phyloP scores from a whole-genome alignment of 2,329 filamentous ascomycete species.

The Hypoxylon sp. region DNA sequence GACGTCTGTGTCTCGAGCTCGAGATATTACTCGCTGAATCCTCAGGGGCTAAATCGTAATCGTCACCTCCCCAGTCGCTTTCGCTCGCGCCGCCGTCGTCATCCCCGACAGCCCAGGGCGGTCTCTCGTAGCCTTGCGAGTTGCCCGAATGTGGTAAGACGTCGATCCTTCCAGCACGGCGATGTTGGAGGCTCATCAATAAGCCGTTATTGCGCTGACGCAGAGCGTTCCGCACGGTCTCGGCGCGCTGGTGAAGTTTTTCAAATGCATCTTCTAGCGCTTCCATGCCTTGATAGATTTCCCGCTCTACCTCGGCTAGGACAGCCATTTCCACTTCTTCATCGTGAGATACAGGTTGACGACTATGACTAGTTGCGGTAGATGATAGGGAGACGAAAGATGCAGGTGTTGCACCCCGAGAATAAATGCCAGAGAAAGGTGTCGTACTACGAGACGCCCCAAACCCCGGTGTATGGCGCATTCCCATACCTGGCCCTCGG shows the following conservation, averaged over 20 bases:
- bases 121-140: constrained; percentile 64
- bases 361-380: constrained; percentile 58
- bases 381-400: constrained; percentile 62
- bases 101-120: constrained; percentile 62
- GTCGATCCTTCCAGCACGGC: constrained; percentile 65
- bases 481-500: constrained; percentile 57
- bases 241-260: constrained; percentile 86
- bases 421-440: constrained; percentile 66
- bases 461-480: constrained; percentile 59
- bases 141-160: constrained; percentile 68
- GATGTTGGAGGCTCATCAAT: constrained; percentile 73
- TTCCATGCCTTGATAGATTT: constrained; percentile 96
- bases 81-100: constrained; percentile 66
- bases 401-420: constrained; percentile 68
- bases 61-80: constrained; percentile 71
- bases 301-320: constrained; percentile 90
- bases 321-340: constrained; percentile 94
- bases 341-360: constrained; percentile 83
- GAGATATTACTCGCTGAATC: constrained; percentile 87
- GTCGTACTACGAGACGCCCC: constrained; percentile 62
- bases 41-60: constrained; percentile 76
- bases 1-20: constrained; percentile 76
- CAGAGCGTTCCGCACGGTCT: constrained; percentile 82
- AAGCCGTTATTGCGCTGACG: constrained; percentile 87
- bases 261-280: constrained; percentile 94